Percentiles rank a stretch among this genome's conserved stretches.
Evolutionary conservation across 257 asterid species (phyloP).

Genomic region (Solanum chiquidenum): DNA sequence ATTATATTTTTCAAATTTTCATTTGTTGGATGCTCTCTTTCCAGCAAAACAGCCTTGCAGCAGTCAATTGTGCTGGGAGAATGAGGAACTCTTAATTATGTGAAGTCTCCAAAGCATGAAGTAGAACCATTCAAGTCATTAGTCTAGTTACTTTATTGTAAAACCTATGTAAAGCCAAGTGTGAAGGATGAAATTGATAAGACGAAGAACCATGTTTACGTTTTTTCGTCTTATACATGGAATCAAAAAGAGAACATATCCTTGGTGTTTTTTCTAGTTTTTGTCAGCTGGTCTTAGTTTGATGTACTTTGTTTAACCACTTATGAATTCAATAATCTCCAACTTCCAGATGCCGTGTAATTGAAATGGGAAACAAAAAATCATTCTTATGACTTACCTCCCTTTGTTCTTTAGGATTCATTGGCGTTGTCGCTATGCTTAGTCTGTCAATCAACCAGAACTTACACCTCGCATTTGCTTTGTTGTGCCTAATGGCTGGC

Average conservation of each 20-base stretch:
- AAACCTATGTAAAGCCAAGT: neutral
- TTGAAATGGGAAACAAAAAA: neutral
- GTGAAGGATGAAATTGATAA: neutral
- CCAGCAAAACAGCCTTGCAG: neutral
- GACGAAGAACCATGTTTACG: neutral
- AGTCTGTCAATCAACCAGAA: conserved; percentile 30
- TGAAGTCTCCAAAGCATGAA: neutral
- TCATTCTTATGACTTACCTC: neutral
- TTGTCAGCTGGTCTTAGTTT: neutral
- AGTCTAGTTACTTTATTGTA: neutral
- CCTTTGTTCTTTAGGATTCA: conserved; percentile 28
- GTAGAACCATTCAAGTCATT: neutral
- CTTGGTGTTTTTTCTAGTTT: neutral
- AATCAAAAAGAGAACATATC: neutral
- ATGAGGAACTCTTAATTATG: neutral
- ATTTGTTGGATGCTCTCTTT: neutral
- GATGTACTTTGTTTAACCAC: neutral
- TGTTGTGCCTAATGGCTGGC: conserved; percentile 36
- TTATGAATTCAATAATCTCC: neutral
- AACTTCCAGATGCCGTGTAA: neutral
- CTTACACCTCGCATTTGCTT: conserved; percentile 26
- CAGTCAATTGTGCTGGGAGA: neutral
- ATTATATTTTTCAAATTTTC: neutral
- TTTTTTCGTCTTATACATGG: neutral
- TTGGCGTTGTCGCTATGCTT: conserved; percentile 43